phyloP scores from a whole-genome alignment of 1,284 basidiomycete genomes.

The Ustilago xerochloae region DNA sequence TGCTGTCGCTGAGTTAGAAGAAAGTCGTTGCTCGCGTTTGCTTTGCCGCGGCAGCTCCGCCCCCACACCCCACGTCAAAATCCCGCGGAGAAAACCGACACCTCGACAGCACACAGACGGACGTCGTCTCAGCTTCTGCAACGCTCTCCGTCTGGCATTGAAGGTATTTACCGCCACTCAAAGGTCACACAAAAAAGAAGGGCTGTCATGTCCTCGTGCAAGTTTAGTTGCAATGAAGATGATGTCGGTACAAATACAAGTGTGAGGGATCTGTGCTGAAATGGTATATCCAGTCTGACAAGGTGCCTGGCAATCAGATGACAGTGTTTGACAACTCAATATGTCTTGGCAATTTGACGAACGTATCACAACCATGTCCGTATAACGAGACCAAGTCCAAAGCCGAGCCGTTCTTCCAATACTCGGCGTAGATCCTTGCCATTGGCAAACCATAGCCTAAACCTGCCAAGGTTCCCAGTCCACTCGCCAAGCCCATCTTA shows the following conservation, averaged over 20 bases:
- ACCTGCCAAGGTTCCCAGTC: conserved; percentile 81
- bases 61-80: background rate
- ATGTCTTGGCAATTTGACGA: conserved; percentile 55
- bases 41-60: background rate
- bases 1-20: conserved; percentile 40
- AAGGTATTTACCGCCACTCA: too few species aligned
- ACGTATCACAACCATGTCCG: conserved; percentile 60
- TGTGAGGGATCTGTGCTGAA: background rate
- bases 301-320: conserved; percentile 29
- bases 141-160: background rate
- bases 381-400: conserved; percentile 32
- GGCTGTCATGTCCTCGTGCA: background rate
- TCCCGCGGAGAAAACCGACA: background rate
- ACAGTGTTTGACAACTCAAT: conserved; percentile 53
- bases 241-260: background rate
- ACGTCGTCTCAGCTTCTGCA: background rate
- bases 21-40: conserved; percentile 18
- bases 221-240: background rate
- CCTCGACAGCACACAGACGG: background rate
- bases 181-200: background rate
- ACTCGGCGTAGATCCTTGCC: conserved; percentile 80
- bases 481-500: conserved; percentile 78
- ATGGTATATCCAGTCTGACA: background rate
- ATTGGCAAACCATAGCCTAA: conserved; percentile 79
- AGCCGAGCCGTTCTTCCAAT: conserved; percentile 51